These are phyloP conservation scores for Beauveria sp. DNA, from an alignment of 2,329 filamentous ascomycete genomes.

Conservation along the genomic window DNA sequence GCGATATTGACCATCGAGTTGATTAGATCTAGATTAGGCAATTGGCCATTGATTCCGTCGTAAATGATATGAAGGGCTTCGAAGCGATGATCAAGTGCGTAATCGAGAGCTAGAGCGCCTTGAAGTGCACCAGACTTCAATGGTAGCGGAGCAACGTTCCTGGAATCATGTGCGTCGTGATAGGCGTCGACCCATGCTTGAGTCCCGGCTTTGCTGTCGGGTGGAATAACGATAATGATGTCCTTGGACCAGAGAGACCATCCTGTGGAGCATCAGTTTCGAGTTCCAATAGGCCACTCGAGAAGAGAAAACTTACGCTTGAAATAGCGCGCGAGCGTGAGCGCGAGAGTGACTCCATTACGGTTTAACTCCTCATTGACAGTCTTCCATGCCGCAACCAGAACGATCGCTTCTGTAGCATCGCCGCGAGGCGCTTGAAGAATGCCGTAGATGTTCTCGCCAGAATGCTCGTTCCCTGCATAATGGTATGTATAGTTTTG, in stretches of 20 bases:
- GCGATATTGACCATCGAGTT: slow-evolving; percentile 89
- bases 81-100: slow-evolving; percentile 76
- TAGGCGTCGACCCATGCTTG: slow-evolving; percentile 98
- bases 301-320: slow-evolving; percentile 49
- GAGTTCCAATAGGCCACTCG: neutral
- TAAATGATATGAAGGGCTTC: slow-evolving; percentile 87
- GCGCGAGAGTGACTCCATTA: slow-evolving; percentile 76
- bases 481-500: slow-evolving; percentile 84
- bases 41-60: slow-evolving; percentile 89
- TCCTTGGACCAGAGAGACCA: slow-evolving; percentile 99
- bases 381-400: slow-evolving; percentile 84
- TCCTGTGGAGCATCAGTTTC: slow-evolving; percentile 31
- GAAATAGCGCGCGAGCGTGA: slow-evolving; percentile 90
- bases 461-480: slow-evolving; percentile 63
- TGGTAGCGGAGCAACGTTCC: slow-evolving; percentile 64
- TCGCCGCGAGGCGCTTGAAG: slow-evolving; percentile 90
- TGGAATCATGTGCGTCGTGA: slow-evolving; percentile 75
- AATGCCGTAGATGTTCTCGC: slow-evolving; percentile 90
- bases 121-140: slow-evolving; percentile 91
- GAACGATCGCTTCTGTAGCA: slow-evolving; percentile 91
- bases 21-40: slow-evolving; percentile 91
- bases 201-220: slow-evolving; percentile 81
- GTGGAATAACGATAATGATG: slow-evolving; percentile 83
- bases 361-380: slow-evolving; percentile 71
- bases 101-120: slow-evolving; percentile 89